Base-by-base conservation (phyloP, 2,329 filamentous ascomycete genomes). In the Chrysosphaeria jannelii region DNA sequence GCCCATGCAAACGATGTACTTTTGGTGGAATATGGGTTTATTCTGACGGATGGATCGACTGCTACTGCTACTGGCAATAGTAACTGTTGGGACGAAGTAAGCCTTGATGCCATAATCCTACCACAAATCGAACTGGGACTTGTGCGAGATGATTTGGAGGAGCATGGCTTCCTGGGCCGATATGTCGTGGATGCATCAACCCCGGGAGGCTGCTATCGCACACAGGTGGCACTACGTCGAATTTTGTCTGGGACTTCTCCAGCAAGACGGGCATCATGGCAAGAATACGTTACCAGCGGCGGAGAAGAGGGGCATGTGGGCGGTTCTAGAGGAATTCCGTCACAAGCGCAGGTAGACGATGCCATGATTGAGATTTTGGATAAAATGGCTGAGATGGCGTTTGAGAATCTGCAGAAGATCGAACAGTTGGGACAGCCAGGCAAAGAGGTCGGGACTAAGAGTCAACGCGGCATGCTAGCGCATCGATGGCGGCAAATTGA, bases 1-100 rank as follows among this genome's bases (percentile, higher is more conserved):
- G 40, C 52, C 1, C 69, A 76, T 36, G 54, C 53, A 17, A 71
- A 72, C 32, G 69, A 76, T 36, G 67, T 69, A 32, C 44, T 76
- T n/a, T 51, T 76, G 2, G 53, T 59, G 2, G 68, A 76, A 40
- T 78, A 57, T 31, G 53, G 53, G 6, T 57, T 57, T 33, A 36
- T 50, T 7, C 39, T 53, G 16, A 31, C 31, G 5, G 17, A 16
- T 10, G 30, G 27, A 14, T 55, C 56, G 34, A 36, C 40, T 13
- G n/a, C 7, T n/a, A 18, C 7, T n/a, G n/a, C 7, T n/a, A 18
- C 16, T n/a, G n/a, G 16, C 16, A 18, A 19, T 13, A 31, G 28
- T 16, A 57, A 57, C 35, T 36, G 40, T 11, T 56, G 47, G 44
- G 53, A 57, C 27, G 51, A 55, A 35, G 40, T 46, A 3, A 35